Evolutionary conservation across 169 alveolate species (phyloP).

Genomic region (Plasmodium gonderi): DNA sequence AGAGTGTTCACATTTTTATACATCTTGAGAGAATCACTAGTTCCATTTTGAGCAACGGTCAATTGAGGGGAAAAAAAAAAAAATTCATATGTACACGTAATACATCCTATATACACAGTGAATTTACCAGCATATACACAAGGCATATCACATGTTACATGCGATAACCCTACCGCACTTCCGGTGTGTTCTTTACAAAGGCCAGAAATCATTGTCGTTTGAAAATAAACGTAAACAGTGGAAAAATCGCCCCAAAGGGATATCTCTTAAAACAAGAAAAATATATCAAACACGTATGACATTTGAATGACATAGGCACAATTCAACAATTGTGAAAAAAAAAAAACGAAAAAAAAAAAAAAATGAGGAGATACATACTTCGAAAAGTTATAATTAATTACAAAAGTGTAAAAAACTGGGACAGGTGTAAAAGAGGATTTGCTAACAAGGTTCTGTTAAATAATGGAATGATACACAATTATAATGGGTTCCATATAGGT

Average conservation of each 20-base stretch:
- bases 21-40: not conserved
- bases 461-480: slow-evolving; percentile 29
- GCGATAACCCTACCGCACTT: not conserved
- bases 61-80: not conserved
- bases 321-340: not conserved
- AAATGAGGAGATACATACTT: slow-evolving; percentile 54
- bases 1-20: not conserved
- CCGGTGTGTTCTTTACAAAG: not conserved
- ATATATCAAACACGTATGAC: not conserved
- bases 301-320: not conserved
- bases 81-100: not conserved
- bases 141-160: not conserved
- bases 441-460: slow-evolving; percentile 3
- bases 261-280: not conserved
- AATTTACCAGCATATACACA: not conserved
- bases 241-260: slow-evolving; percentile 4
- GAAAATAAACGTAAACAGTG: not conserved
- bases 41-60: not conserved
- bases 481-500: not conserved
- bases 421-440: slow-evolving; percentile 20
- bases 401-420: slow-evolving; percentile 7
- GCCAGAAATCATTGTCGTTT: not conserved
- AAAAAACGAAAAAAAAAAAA: slow-evolving; percentile 40
- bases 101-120: not conserved
- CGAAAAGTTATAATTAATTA: slow-evolving; percentile 7